Base-by-base conservation (phyloP, 1,284 basidiomycete genomes). In the Fomitopsis palustris region DNA sequence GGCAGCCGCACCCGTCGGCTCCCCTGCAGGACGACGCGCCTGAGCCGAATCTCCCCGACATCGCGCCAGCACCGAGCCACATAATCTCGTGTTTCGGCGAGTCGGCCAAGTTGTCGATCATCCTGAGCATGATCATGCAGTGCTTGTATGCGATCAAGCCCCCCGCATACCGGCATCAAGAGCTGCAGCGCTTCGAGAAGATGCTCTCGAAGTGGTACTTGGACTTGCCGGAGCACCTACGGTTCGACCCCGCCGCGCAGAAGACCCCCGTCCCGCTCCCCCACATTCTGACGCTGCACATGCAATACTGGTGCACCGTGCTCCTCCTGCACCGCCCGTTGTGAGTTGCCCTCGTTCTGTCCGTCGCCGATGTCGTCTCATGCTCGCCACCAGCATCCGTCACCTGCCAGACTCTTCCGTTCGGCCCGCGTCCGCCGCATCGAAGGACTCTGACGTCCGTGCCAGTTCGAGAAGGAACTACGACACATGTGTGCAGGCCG, bases 271-370 rank as follows among this genome's bases (percentile, higher is more conserved):
- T 74, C 35, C 75, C 82, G 21, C 75, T 81, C 0, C 87, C 88
- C 3, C 86, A 92, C 66, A 75, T 93, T 27, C 73, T 93, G 55
- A 87, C 86, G 31, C 75, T 95, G 43, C 92, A 95, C 68, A 88
- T 93, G 84, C 87, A 92, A 68, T 94, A 93, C 68, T 95, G 92
- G 89, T 90, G 88, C 67, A 84, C 89, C 2, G 84, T 90, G 19
- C 74, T 95, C 33, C 72, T 95, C 31, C 74, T 95, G 33, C 90
- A 94, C 72, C 82, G 93, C 17, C 92, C 92, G 4, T 93, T 92
- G 90, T 92, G 69, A 77, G 89, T 77, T 8, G 41, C 60, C 56
- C n/a, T 23, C 21, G 12, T 14, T 45, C 9, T 12, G 19, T 1
- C 37, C 17, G 41, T 38, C 17, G 27, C 29, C 6, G 14, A 33